Base-by-base conservation (phyloP, 2,329 filamentous ascomycete species). In the Pseudogymnoascus sp. region DNA sequence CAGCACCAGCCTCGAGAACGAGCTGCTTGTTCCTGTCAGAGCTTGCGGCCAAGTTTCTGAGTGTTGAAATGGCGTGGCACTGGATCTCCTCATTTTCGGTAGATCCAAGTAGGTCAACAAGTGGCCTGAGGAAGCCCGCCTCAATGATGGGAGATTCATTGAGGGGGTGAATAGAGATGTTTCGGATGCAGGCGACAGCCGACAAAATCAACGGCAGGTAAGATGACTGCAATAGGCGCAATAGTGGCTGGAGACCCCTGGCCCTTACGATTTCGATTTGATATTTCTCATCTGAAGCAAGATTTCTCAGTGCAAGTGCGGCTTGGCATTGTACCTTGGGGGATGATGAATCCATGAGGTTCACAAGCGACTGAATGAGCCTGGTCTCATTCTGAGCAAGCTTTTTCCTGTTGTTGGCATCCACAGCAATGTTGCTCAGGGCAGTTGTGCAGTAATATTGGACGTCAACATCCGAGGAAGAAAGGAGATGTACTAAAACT, bases 391-490 rank as follows among this genome's bases (percentile, higher is more conserved):
- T 92, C 70, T 95, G 88, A 30, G 93, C 91, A 60, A 99, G 82
- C 73, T 93, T 91, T 71, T 92, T 91, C 67, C 94, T 83, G 76
- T 97, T 97, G 70, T 86, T 88, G 50, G 88, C 82, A 72, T 99
- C 94, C 60, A 99, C 94, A 6, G 94, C 94, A 68, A 99, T 99
- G 74, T 99, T 99, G 81, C 93, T 97, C 62, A 99, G 83, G 11
- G 94, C 94, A 4, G 94, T 99, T 16, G 94, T 99, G 78, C 94
- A 99, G 77, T 99, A 99, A 76, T 99, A 99, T 77, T 99, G 94
- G 32, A 99, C 94, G 72, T 99, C 94, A 67, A 97, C 92, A 71
- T 99, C 94, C 62, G 88, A 79, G 25, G 94, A 97, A 7, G 90
- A 91, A 50, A 99, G 86, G 22, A 99, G 85, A 71, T 97, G 91